Base-by-base conservation (phyloP, 345 rosid genomes). In the Erysimum cheiranthoides region DNA sequence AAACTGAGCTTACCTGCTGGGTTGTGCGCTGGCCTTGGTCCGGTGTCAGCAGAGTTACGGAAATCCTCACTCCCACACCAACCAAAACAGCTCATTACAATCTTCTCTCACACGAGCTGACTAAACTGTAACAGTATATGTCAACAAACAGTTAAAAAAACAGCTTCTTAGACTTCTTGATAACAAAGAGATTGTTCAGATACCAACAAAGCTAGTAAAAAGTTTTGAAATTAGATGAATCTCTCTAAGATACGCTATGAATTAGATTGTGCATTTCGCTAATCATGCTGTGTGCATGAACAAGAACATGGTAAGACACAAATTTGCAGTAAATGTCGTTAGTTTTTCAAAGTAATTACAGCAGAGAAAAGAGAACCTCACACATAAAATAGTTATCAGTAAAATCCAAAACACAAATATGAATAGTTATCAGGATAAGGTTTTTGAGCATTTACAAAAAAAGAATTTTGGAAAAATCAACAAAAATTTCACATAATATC, bases 71-170 rank as follows among this genome's bases (percentile, higher is more conserved):
- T 85, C 67, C 73, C 83, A 78, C 91, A 89, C 53, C 86, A 89
- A 75, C 86, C 74, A 61, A 89, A 89, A 74, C 92, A 87, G 77
- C 88, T 63, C 95, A 89, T 87, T 51, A 65, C 76, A 73, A 66
- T 73, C 73, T 32, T n/a, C 51, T 61, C 36, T 68, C 3, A 51
- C 69, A 68, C 31, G 5, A 59, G 31, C 42, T n/a, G 21, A 30
- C 45, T 18, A 31, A 68, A 50, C 36, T 31, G 17, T 32, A 61
- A 67, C 27, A 66, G 10, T 28, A 13, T 49, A 4, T 13, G 38
- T 71, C 38, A 71, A 10, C 61, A 4, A 42, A 25, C 47, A 21
- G 8, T 40, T 53, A 0, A 6, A 12, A 17, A 61, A 36, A 36
- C 38, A 61, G 58, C 47, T 70, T 46, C 34, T 58, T 43, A 32